Conservation (phyloP, 73 alveolate genomes). For the Paramecium pentaurelia region DNA sequence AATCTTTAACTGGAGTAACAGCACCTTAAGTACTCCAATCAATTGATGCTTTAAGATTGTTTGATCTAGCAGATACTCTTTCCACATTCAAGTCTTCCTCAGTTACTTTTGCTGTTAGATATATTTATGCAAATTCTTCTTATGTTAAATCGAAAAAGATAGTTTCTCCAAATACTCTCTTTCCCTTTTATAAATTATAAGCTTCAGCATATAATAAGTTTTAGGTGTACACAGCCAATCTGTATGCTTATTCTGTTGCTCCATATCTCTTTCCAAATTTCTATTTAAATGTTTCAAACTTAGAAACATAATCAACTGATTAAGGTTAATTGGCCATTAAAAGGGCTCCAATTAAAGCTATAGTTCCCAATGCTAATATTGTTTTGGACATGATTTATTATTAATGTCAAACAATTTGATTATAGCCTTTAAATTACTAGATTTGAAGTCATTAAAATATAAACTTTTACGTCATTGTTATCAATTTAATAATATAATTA, state of each 20-base stretch:
- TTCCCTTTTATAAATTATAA: neutral
- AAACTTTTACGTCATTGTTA: neutral
- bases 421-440: neutral
- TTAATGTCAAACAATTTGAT: neutral
- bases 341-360: neutral
- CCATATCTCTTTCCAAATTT: neutral
- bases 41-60: neutral
- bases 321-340: neutral
- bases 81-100: neutral
- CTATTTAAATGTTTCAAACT: neutral
- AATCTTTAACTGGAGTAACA: conserved; percentile 65
- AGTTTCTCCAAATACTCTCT: conserved; percentile 52
- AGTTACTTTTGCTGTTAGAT: conserved; percentile 26
- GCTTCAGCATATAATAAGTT: neutral
- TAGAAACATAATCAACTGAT: neutral
- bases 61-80: conserved; percentile 1
- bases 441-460: neutral
- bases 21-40: conserved; percentile 62
- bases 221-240: neutral
- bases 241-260: neutral
- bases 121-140: conserved; percentile 53
- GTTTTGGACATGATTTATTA: neutral
- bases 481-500: neutral
- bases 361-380: neutral
- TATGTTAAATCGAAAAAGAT: conserved; percentile 49